Base-by-base conservation (phyloP, 352 stramenopile genomes). In the Phytopythium sindhum region DNA sequence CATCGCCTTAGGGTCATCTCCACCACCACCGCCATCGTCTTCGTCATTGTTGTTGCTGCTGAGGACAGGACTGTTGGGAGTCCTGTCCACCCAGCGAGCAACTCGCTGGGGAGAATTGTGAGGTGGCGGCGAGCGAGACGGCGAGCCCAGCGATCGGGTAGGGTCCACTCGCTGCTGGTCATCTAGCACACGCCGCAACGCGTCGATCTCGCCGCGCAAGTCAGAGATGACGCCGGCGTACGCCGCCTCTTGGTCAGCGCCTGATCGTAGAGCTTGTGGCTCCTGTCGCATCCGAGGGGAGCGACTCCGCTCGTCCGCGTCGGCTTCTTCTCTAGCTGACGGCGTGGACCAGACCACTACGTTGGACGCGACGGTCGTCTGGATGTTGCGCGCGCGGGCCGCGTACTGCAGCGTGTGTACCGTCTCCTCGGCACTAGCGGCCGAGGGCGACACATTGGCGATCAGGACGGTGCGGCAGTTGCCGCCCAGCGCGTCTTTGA, bases 381-480 rank as follows among this genome's bases (percentile, higher is more conserved):
- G 97, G 73, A 98, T 98, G 63, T 96, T 97, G 68, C 97, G 97
- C 14, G 91, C 91, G 51, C 91, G 75, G 56, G 97, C 96, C 4
- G 91, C 91, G 66, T 98, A 98, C 67, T 98, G 97, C 28, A 98
- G 78, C 15, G 91, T 97, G 64, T 97, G 97, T 42, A 97, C 65
- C n/a, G 91, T 98, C 69, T 98, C 91, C 65, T 98, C 88, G 12
- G 97, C 88, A 45, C 86, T 95, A 15, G 80, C 78, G 0, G 77
- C 74, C 14, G 93, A 75, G 19, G 83, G 75, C 62, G 79, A 93
- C 28, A 98, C 88, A 65, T 97, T 97, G 24, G 92, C 91, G 60
- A 98, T 97, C 89, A 98, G 98, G 4, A 98, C 93, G 0, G 93
- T 98, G 14, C 93, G 87, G 65, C 93, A 98, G 65, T 97, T 98